A percentile compares a stretch with the other conserved stretches of the same genome.
These are phyloP conservation scores for Arthrobotrys musiformis DNA, from an alignment of 2,329 filamentous ascomycete genomes.

Conservation along the genomic window DNA sequence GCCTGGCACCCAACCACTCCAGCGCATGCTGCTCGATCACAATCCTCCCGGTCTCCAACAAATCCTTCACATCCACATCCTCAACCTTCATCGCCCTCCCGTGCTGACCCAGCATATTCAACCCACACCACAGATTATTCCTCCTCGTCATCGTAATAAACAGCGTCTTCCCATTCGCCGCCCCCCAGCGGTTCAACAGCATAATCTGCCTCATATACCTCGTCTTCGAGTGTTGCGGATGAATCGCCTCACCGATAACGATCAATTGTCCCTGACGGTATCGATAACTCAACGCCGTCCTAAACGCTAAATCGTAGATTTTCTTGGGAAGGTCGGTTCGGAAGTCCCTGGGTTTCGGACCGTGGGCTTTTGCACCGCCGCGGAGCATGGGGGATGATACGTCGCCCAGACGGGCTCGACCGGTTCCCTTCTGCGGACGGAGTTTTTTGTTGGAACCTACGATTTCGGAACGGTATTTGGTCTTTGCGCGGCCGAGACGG, in stretches of 20 bases:
- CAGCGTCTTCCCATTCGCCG: slow-evolving; percentile 74
- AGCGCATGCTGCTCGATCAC: slow-evolving; percentile 87
- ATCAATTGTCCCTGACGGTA: slow-evolving; percentile 88
- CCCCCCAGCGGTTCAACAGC: slow-evolving; percentile 75
- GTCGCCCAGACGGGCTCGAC: slow-evolving; percentile 80
- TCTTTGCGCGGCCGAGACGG: slow-evolving; percentile 84
- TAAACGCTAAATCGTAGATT: slow-evolving; percentile 94
- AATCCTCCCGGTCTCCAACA: slow-evolving; percentile 84
- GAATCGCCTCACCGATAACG: slow-evolving; percentile 80
- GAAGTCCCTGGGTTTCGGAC: slow-evolving; percentile 93
- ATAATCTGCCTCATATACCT: slow-evolving; percentile 76
- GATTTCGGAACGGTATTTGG: slow-evolving; percentile 84
- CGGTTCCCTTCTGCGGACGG: slow-evolving; percentile 85
- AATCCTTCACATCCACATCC: slow-evolving; percentile 96
- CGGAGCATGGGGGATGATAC: slow-evolving; percentile 82
- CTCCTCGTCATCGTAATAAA: slow-evolving; percentile 75
- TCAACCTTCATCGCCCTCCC: slow-evolving; percentile 75
- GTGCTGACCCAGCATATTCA: slow-evolving; percentile 73
- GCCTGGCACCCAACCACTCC: slow-evolving; percentile 76
- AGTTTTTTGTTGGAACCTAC: slow-evolving; percentile 85
- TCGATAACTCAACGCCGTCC: slow-evolving; percentile 90
- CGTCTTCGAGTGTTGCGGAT: slow-evolving; percentile 73
- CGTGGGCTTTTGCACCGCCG: slow-evolving; percentile 88
- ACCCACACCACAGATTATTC: slow-evolving; percentile 73
- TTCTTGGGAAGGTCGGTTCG: slow-evolving; percentile 83